Evolutionary conservation across 257 asterid species (phyloP).

Genomic region (Plectranthus barbatus): DNA sequence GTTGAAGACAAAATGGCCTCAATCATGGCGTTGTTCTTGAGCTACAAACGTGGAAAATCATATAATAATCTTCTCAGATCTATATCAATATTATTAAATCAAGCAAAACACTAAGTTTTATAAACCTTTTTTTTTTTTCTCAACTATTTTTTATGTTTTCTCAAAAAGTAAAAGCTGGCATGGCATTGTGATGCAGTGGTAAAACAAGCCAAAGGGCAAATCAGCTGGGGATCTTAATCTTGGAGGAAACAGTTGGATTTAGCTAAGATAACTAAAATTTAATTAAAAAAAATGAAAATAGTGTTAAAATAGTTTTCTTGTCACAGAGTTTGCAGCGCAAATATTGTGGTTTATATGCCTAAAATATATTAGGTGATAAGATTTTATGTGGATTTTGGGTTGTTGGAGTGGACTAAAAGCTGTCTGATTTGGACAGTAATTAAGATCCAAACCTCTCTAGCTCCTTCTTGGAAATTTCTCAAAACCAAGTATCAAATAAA

Average conservation of each 20-base stretch:
- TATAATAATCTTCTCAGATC: conserved; percentile 25
- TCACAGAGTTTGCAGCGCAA: neutral
- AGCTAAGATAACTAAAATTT: neutral
- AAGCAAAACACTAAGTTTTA: neutral
- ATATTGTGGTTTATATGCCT: neutral
- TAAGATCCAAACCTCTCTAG: neutral
- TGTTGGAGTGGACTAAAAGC: conserved; percentile 5
- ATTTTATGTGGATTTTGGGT: neutral
- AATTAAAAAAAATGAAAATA: neutral
- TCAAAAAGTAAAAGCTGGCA: neutral
- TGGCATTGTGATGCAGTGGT: neutral
- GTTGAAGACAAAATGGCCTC: conserved; percentile 26
- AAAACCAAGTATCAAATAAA: neutral
- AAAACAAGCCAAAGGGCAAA: neutral
- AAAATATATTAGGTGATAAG: neutral
- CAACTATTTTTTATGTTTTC: neutral
- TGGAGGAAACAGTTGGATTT: conserved; percentile 8
- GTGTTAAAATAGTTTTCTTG: neutral
- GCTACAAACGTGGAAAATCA: conserved; percentile 7
- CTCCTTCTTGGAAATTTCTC: neutral
- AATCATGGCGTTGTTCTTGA: conserved; percentile 18
- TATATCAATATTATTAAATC: conserved; percentile 2
- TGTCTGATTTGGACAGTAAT: neutral
- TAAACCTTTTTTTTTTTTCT: neutral
- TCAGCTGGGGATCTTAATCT: neutral